These are phyloP conservation scores for Amanita fuliginea DNA, from an alignment of 768 basidiomycete species.

Conservation along the genomic window DNA sequence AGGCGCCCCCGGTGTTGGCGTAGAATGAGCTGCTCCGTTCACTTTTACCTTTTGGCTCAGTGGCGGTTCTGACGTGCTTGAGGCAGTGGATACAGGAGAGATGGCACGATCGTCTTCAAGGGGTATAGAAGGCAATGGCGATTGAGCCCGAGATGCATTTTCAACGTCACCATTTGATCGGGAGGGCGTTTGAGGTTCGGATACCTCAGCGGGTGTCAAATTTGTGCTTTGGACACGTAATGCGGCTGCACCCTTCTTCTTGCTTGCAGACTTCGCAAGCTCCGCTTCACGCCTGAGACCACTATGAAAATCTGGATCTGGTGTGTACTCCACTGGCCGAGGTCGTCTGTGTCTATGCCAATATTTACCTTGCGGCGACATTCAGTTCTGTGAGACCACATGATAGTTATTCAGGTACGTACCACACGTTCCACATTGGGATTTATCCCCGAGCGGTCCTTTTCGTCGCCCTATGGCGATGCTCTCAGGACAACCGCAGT, in stretches of 20 bases:
- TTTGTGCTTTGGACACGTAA: constrained; percentile 34
- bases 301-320: constrained; percentile 61
- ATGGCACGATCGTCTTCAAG: constrained; percentile 42
- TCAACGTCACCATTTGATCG: constrained; percentile 23
- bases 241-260: constrained; percentile 47
- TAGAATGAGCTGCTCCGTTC: constrained; percentile 35
- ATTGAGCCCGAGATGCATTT: constrained; percentile 15
- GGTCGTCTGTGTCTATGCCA: constrained; percentile 83
- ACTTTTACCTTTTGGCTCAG: constrained; percentile 56
- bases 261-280: constrained; percentile 35
- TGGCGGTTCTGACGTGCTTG: constrained; percentile 65
- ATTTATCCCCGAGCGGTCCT: constrained; percentile 83
- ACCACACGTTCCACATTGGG: constrained; percentile 91
- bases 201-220: constrained; percentile 25
- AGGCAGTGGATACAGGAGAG: constrained; percentile 64
- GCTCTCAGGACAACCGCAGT: constrained; percentile 84
- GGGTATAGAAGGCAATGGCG: constrained; percentile 13
- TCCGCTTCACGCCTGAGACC: constrained; percentile 46
- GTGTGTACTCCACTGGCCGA: constrained; percentile 70
- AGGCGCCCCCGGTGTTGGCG: constrained; percentile 6
- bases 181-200: constrained; percentile 46
- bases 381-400: constrained; percentile 75
- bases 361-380: constrained; percentile 55
- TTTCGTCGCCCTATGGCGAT: constrained; percentile 81
- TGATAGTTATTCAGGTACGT: constrained; percentile 64